Percentiles rank a stretch among this genome's conserved stretches.
These are phyloP conservation scores for Mycena belliarum DNA, from an alignment of 768 basidiomycete genomes.

Conservation along the genomic window DNA sequence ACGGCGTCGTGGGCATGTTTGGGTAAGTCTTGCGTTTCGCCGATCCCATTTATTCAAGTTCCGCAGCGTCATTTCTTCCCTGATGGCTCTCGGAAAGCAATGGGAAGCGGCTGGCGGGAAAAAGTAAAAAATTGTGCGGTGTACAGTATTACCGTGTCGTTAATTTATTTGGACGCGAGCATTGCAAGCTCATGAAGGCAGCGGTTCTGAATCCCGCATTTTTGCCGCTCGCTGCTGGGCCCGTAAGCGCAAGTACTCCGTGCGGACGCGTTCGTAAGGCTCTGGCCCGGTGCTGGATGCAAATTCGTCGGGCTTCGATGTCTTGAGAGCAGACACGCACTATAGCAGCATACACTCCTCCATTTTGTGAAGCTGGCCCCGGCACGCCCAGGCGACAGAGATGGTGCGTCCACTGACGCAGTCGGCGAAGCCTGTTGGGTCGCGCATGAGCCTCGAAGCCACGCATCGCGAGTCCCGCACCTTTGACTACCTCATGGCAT, in stretches of 20 bases:
- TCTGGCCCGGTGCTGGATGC: slow-evolving; percentile 65
- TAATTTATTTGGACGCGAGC: no score
- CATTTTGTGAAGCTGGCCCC: slow-evolving; percentile 62
- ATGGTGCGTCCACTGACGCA: slow-evolving; percentile 80
- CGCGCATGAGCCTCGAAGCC: neutral
- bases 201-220: slow-evolving; percentile 8
- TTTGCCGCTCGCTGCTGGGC: slow-evolving; percentile 33
- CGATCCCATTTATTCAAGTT: slow-evolving; percentile 7
- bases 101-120: slow-evolving; percentile 58
- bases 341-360: slow-evolving; percentile 81
- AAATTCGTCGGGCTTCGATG: neutral
- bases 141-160: slow-evolving; percentile 4
- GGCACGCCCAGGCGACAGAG: slow-evolving; percentile 86
- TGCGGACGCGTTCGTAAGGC: slow-evolving; percentile 69
- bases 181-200: slow-evolving; percentile 1
- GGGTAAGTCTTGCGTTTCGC: slow-evolving; percentile 53
- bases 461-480: slow-evolving; percentile 32
- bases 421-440: slow-evolving; percentile 78
- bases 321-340: slow-evolving; percentile 44
- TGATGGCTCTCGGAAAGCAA: slow-evolving; percentile 68
- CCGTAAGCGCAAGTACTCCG: slow-evolving; percentile 72
- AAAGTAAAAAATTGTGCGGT: slow-evolving; percentile 29
- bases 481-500: slow-evolving; percentile 76
- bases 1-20: slow-evolving; percentile 81
- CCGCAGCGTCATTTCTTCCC: slow-evolving; percentile 64